Percentiles rank a stretch among this genome's conserved stretches.
phyloP scores from a whole-genome alignment of 75 land plant species.

The Pinus albicaulis region DNA sequence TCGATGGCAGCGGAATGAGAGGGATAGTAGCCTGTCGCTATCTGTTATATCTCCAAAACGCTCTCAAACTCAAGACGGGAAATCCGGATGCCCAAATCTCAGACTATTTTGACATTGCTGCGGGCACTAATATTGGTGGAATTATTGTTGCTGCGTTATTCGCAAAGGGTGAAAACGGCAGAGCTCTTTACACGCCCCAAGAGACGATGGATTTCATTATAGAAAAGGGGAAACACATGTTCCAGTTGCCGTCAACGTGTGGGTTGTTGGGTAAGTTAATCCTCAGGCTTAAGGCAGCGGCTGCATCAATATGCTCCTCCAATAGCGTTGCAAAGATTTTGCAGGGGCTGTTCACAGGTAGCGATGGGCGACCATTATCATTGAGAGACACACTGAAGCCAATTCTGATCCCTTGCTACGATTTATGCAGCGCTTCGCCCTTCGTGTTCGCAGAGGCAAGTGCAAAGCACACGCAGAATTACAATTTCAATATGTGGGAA shows the following conservation, averaged over 20 bases:
- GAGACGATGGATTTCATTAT: conserved; percentile 18
- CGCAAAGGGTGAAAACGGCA: conserved; percentile 12
- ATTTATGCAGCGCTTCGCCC: conserved; percentile 22
- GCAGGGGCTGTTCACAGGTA: conserved; percentile 16
- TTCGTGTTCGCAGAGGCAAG: conserved; percentile 27
- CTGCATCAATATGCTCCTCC: conserved; percentile 11
- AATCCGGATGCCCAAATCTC: conserved; percentile 28
- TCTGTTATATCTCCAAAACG: conserved; percentile 22
- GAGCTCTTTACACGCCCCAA: conserved; percentile 25
- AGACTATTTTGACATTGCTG: conserved; percentile 33
- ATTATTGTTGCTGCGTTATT: conserved; percentile 27
- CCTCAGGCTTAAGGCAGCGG: no score
- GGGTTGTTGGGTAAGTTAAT: not conserved
- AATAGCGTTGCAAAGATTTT: conserved; percentile 18
- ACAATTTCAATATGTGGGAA: conserved; percentile 37
- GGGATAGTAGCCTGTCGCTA: conserved; percentile 23
- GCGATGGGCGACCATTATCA: conserved; percentile 19
- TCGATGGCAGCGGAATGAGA: conserved; percentile 37
- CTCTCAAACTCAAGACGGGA: conserved; percentile 21
- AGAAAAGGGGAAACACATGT: conserved; percentile 21
- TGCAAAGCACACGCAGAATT: conserved; percentile 15
- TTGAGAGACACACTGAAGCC: conserved; percentile 33
- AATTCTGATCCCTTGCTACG: conserved; percentile 34
- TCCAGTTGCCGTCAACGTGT: conserved; percentile 1
- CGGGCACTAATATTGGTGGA: conserved; percentile 35